Percentiles rank a stretch among this genome's conserved stretches.
These are phyloP conservation scores for Pyrus pyrifolia DNA, from an alignment of 306 rosid species.

Conservation along the genomic window DNA sequence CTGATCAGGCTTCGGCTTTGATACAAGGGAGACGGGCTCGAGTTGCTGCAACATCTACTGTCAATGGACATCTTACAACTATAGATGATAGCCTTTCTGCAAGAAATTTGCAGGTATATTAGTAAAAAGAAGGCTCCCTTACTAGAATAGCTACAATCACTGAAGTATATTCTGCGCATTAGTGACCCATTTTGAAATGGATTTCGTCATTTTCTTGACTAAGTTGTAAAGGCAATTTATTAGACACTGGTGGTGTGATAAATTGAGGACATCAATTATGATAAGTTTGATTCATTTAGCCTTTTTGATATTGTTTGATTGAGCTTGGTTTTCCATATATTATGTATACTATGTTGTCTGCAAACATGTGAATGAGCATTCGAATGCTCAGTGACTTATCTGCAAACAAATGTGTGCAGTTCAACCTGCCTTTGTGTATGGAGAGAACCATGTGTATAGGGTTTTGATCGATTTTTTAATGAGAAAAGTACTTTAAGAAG, in stretches of 20 bases:
- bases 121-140: background rate
- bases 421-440: background rate
- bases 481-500: background rate
- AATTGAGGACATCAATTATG: background rate
- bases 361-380: background rate
- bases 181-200: background rate
- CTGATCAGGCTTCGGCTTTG: slow-evolving; percentile 69
- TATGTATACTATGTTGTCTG: background rate
- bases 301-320: background rate
- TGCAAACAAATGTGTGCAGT: background rate
- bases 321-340: background rate
- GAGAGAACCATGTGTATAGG: too few species aligned
- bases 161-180: background rate
- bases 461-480: background rate
- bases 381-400: background rate
- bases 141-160: background rate
- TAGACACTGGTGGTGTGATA: background rate
- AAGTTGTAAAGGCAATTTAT: background rate
- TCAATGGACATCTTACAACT: slow-evolving; percentile 72
- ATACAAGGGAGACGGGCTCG: slow-evolving; percentile 91
- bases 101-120: slow-evolving; percentile 71
- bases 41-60: slow-evolving; percentile 85
- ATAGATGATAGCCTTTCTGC: slow-evolving; percentile 82
- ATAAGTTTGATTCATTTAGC: background rate
- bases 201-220: background rate